Conservation (phyloP, 225 moss, liverwort and hornwort genomes). For the Pseudoscleropodium purum region DNA sequence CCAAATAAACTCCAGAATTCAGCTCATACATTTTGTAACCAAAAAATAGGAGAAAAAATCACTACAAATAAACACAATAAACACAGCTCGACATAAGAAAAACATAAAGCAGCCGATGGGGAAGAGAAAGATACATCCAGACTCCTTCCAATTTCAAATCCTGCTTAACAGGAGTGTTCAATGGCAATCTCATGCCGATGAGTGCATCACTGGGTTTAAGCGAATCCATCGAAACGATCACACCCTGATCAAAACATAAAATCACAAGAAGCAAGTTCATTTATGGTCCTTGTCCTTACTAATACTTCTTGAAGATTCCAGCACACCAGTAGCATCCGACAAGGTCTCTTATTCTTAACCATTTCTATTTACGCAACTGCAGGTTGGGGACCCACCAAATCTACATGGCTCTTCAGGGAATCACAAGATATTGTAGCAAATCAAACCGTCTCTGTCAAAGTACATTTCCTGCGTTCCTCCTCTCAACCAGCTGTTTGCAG, state of each 20-base stretch:
- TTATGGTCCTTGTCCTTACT: neutral
- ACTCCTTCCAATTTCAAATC: neutral
- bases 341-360: conserved; percentile 6
- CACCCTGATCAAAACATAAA: neutral
- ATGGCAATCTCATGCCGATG: neutral
- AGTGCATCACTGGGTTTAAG: neutral
- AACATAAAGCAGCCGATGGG: neutral
- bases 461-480: conserved; percentile 33
- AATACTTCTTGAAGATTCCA: neutral
- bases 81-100: neutral
- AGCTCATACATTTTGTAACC: neutral
- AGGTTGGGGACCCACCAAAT: neutral
- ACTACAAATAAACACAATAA: neutral
- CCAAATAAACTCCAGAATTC: neutral
- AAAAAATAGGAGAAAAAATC: neutral
- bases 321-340: neutral
- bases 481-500: conserved; percentile 30
- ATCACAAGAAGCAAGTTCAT: neutral
- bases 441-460: conserved; percentile 1
- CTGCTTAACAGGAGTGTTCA: neutral
- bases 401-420: conserved; percentile 15
- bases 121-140: neutral
- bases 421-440: conserved; percentile 18
- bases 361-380: conserved; percentile 8
- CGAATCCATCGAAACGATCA: neutral